phyloP scores from a whole-genome alignment of 495 filamentous ascomycete genomes.

The Tuber microsphaerosporum region DNA sequence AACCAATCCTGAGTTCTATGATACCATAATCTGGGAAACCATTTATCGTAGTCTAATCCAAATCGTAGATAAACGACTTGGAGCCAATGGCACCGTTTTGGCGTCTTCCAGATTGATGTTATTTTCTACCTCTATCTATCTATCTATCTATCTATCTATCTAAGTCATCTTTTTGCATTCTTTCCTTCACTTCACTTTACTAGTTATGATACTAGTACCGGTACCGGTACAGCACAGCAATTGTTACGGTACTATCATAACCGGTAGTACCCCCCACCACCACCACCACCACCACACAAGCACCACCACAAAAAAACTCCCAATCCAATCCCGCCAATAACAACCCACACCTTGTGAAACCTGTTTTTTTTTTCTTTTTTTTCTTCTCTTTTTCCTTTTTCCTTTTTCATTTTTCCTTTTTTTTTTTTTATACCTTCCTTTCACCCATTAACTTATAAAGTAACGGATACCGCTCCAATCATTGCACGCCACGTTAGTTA shows the following conservation, averaged over 20 bases:
- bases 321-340: neutral
- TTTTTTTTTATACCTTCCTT: neutral
- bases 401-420: neutral
- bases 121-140: slow-evolving; percentile 10
- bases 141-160: slow-evolving; percentile 8
- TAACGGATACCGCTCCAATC: slow-evolving; percentile 39
- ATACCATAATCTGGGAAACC: neutral
- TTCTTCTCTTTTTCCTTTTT: neutral
- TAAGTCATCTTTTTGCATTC: neutral
- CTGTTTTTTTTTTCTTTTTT: slow-evolving; percentile 10
- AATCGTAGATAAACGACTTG: slow-evolving; percentile 30
- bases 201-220: too few relatives aligned
- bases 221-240: neutral
- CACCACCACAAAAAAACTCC: neutral
- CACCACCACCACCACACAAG: neutral
- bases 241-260: neutral
- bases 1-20: neutral
- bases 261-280: neutral
- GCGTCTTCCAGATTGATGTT: neutral
- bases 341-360: slow-evolving; percentile 20
- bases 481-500: slow-evolving; percentile 35
- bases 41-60: neutral
- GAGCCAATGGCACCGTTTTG: slow-evolving; percentile 27
- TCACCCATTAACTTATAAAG: slow-evolving; percentile 1
- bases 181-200: slow-evolving; percentile 13